Conservation (phyloP, 345 rosid species). For the Pelargonium nanum region DNA sequence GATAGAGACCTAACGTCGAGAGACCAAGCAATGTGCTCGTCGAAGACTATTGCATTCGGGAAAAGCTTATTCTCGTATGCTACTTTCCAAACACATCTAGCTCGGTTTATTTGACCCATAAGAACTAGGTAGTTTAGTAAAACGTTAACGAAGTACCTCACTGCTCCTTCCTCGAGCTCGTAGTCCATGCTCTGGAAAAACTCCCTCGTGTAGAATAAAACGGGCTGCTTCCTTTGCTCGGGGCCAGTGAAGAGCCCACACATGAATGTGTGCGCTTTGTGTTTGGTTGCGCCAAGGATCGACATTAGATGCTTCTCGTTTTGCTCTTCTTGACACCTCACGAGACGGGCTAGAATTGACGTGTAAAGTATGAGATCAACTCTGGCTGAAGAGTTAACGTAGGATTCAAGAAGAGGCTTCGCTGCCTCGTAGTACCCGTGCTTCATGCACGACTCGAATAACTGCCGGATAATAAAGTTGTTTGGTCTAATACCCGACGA, state of each 20-base stretch:
- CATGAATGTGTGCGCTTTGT: constrained; percentile 75
- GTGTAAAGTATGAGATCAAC: constrained; percentile 95
- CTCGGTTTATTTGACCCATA: constrained; percentile 93
- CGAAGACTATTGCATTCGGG: constrained; percentile 92
- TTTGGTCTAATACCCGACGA: constrained; percentile 88
- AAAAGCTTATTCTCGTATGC: constrained; percentile 94
- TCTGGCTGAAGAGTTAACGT: constrained; percentile 67
- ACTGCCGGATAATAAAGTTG: constrained; percentile 81
- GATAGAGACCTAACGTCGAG: constrained; percentile 90
- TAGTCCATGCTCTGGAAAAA: constrained; percentile 89
- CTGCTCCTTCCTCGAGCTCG: constrained; percentile 91
- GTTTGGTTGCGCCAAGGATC: constrained; percentile 69
- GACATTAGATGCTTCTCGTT: constrained; percentile 84
- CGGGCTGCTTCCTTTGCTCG: constrained; percentile 86
- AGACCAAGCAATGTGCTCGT: constrained; percentile 97
- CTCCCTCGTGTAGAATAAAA: constrained; percentile 72
- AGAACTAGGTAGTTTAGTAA: constrained; percentile 91
- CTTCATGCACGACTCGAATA: constrained; percentile 96
- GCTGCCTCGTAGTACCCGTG: constrained; percentile 71
- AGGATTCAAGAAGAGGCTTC: constrained; percentile 83
- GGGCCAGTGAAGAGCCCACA: constrained; percentile 94
- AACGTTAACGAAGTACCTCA: constrained; percentile 83
- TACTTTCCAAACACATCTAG: constrained; percentile 95
- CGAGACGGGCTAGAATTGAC: constrained; percentile 85
- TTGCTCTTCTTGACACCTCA: constrained; percentile 80